Base-by-base conservation (phyloP, 2,329 filamentous ascomycete species). In the Pseudogymnoascus sp. region DNA sequence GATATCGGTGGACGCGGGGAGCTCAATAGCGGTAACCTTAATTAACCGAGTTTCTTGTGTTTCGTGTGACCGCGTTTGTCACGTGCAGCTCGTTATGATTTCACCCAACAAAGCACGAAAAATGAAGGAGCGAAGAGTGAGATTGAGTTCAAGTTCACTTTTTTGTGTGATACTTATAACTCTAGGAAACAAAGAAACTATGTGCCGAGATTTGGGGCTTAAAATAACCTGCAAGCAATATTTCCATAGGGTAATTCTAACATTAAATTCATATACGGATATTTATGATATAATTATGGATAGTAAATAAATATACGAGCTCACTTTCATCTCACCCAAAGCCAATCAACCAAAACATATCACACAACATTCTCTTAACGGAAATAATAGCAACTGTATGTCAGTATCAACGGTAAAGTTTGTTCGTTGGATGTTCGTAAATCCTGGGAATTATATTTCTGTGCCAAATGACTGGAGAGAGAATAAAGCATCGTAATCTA, bases 1-100 rank as follows among this genome's bases (percentile, higher is more conserved):
- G 61, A 57, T 54, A 36, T 65, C 60, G 57, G 62, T 66, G 62
- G 58, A 63, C 60, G 63, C 22, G 64, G 57, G 60, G 41, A 54
- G 47, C 47, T 54, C 28, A 54, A 54, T 54, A 28, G 47, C 28
- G 5, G 47, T 54, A 54, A 54, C 47, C 47, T 54, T 54, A 54
- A 18, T 54, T 54, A 54, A 54, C 47, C 47, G 47, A 54, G 47
- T 54, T 50, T 43, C 39, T 25, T 54, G 43, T 54, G 47, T 54
- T 54, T 54, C 47, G 47, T 54, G 47, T 54, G 47, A 54, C 47
- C 47, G 47, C 47, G 47, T 54, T 54, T 54, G 28, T 54, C 47
- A 54, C 47, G 47, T 54, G 47, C 25, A 50, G 37, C n/a, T 50
- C 43, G 43, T 50, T 54, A 33, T 54, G 47, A 54, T 9, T 54